Base-by-base conservation (phyloP, 306 rosid species). In the Erythrophleum fordii region DNA sequence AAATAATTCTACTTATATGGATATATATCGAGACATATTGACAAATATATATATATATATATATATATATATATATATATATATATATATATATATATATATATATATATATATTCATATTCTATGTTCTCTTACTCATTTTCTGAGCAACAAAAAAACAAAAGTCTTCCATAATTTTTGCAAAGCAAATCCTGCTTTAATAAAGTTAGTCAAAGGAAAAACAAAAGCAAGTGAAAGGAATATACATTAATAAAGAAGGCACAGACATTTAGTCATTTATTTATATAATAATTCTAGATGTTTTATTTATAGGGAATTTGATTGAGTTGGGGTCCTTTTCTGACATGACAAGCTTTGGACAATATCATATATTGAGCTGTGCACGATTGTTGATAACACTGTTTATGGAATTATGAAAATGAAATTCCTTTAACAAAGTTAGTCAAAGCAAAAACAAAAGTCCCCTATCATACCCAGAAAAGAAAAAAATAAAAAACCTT, bases 301-400 rank as follows among this genome's bases (percentile, higher is more conserved):
- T 77, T 81, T 78, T 42, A 69, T 23, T 69, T 73, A 69, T 51
- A 45, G 62, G 66, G 65, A 81, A 65, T 53, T 41, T 82, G 76
- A 80, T 73, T 31, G 67, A 53, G 18, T 80, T 12, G 29, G 8
- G 17, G 69, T 80, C 81, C 14, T 80, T 70, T 86, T 77, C 39
- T 31, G 28, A 29, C 10, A 77, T 41, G 59, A 53, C 25, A 52
- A 28, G 37, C 39, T 49, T 41, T 37, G 59, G 67, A 83, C 28
- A 72, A 72, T 48, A 52, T n/a, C 23, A 52, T 61, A 85, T 67
- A 83, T 89, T 87, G 85, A n/a, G n/a, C n/a, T n/a, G n/a, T n/a
- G n/a, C n/a, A n/a, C n/a, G n/a, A n/a, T n/a, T n/a, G 59, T 25
- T 45, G 44, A 67, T 41, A 77, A 77, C 53, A 81, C 13, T 59